phyloP scores from a whole-genome alignment of 83 land plant species.

The Thuja plicata region DNA sequence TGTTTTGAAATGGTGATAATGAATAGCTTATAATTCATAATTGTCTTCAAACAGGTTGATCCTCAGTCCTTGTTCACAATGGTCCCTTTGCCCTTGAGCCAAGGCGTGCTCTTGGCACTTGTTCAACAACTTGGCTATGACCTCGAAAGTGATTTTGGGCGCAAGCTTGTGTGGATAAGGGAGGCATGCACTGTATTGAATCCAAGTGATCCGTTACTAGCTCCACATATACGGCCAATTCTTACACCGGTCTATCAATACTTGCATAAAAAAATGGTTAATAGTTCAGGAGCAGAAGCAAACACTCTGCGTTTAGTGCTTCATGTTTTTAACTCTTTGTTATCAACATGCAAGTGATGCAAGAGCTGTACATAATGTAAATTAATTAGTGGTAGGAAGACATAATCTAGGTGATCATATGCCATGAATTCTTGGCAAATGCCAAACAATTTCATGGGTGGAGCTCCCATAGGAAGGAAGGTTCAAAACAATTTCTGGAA shows the following conservation, averaged over 20 bases:
- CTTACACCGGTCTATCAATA: conserved; percentile 79
- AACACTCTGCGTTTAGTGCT: conserved; percentile 46
- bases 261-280: conserved; percentile 53
- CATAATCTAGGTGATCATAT: neutral
- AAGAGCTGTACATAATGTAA: neutral
- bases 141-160: conserved; percentile 73
- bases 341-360: conserved; percentile 59
- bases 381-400: conserved; percentile 1
- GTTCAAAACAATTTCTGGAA: neutral
- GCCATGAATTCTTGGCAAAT: neutral
- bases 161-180: conserved; percentile 81
- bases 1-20: neutral
- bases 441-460: neutral
- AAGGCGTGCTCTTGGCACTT: conserved; percentile 91
- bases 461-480: neutral
- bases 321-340: conserved; percentile 72
- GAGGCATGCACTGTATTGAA: conserved; percentile 78
- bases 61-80: conserved; percentile 44
- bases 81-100: conserved; percentile 82
- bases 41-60: conserved; percentile 65
- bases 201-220: conserved; percentile 80
- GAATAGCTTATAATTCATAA: neutral
- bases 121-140: conserved; percentile 96
- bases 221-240: conserved; percentile 77
- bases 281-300: conserved; percentile 40